phyloP scores from a whole-genome alignment of 495 filamentous ascomycete genomes.

The Trichocladium uniseriatum region DNA sequence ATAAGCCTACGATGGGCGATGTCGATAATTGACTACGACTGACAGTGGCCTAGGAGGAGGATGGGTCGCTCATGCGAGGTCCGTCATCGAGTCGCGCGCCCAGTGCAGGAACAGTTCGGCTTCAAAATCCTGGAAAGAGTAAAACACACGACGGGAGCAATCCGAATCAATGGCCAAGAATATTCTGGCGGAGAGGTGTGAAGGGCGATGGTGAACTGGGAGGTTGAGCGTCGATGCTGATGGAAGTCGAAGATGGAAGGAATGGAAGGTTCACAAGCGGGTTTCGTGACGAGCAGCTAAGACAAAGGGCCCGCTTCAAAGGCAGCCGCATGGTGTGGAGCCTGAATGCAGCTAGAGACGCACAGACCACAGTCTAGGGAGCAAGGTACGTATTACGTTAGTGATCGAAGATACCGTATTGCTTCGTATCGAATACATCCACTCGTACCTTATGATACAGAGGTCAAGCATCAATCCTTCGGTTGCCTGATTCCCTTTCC shows the following conservation, averaged over 20 bases:
- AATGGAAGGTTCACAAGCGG: no score
- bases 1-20: not conserved
- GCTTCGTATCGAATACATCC: no score
- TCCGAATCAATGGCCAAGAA: not conserved
- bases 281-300: not conserved
- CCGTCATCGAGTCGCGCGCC: constrained; percentile 5
- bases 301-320: constrained; percentile 3
- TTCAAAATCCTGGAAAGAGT: no score
- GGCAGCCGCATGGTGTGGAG: not conserved
- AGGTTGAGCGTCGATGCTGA: no score
- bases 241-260: no score
- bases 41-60: not conserved
- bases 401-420: no score
- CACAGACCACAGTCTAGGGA: not conserved
- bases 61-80: constrained; percentile 1
- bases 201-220: no score
- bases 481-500: no score
- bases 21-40: not conserved
- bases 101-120: not conserved
- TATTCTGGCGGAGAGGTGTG: not conserved
- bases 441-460: no score
- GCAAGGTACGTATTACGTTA: no score
- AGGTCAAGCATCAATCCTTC: no score
- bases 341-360: not conserved
- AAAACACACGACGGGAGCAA: no score